phyloP scores from a whole-genome alignment of 495 filamentous ascomycete species.

The Penicillium cosmopolitanum region DNA sequence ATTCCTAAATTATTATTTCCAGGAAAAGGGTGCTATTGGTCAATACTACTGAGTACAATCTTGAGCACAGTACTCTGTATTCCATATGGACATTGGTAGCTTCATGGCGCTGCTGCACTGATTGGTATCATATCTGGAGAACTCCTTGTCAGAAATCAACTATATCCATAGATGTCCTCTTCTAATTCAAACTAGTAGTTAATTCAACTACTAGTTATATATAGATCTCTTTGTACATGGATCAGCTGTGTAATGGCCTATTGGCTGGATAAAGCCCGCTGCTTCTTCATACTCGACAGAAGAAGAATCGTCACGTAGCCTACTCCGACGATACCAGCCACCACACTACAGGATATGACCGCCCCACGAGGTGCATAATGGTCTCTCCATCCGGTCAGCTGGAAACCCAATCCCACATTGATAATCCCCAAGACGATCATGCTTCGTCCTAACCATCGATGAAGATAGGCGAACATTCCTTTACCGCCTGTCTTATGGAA shows the following conservation, averaged over 20 bases:
- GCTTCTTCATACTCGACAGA: not conserved
- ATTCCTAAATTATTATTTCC: too few species aligned
- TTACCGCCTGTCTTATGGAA: constrained; percentile 53
- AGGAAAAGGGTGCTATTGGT: too few species aligned
- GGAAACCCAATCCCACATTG: constrained; percentile 74
- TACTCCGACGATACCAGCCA: constrained; percentile 51
- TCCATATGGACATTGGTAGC: too few species aligned
- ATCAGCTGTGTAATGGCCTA: not conserved
- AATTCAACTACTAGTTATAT: too few species aligned
- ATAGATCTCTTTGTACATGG: not conserved
- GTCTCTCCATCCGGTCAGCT: constrained; percentile 35
- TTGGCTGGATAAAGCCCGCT: not conserved
- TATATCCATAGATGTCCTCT: too few species aligned
- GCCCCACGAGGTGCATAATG: constrained; percentile 35
- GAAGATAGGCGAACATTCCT: constrained; percentile 57
- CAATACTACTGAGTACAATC: too few species aligned
- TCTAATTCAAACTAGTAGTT: too few species aligned
- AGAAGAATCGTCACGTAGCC: not conserved
- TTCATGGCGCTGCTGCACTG: too few species aligned
- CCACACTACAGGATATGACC: constrained; percentile 62
- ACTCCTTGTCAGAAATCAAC: too few species aligned
- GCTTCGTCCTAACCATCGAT: constrained; percentile 72
- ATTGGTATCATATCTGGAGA: too few species aligned
- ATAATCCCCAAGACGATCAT: constrained; percentile 66
- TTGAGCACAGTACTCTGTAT: too few species aligned